phyloP scores from a whole-genome alignment of 768 basidiomycete species.

The Punctularia strigosozonata region DNA sequence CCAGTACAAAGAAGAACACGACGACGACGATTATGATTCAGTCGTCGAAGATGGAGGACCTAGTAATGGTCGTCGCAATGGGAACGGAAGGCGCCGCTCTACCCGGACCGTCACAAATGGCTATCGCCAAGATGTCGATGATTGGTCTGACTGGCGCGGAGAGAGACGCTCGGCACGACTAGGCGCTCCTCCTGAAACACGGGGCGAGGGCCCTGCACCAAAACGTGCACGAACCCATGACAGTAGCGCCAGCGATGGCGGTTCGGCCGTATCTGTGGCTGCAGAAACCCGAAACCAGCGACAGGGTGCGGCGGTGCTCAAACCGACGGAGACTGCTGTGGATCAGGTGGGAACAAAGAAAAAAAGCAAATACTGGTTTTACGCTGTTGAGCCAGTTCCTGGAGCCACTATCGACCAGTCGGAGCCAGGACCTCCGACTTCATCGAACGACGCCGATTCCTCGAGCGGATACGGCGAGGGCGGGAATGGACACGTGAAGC shows the following conservation, averaged over 20 bases:
- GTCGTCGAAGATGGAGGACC: conserved; percentile 25
- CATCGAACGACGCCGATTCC: neutral
- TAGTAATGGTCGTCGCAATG: conserved; percentile 6
- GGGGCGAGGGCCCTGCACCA: conserved; percentile 36
- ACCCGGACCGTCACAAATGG: conserved; percentile 33
- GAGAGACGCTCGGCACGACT: conserved; percentile 64
- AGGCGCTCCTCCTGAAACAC: conserved; percentile 40
- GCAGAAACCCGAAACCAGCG: conserved; percentile 13
- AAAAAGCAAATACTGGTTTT: conserved; percentile 82
- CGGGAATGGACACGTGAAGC: conserved; percentile 13
- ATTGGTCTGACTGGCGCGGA: conserved; percentile 53
- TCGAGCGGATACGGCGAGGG: conserved; percentile 6
- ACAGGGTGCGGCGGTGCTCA: conserved; percentile 53
- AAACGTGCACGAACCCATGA: conserved; percentile 77
- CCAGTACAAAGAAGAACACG: conserved; percentile 55
- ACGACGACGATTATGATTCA: conserved; percentile 48
- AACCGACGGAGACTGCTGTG: conserved; percentile 61
- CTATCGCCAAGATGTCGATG: conserved; percentile 40
- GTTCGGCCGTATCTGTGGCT: conserved; percentile 15
- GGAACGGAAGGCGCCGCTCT: conserved; percentile 25
- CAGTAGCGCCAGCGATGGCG: conserved; percentile 31
- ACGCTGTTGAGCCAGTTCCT: conserved; percentile 66
- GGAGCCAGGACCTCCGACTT: neutral
- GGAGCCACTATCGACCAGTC: conserved; percentile 11
- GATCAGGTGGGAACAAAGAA: conserved; percentile 73